These are phyloP conservation scores for Chlamydomonas incerta DNA, from an alignment of 139 green algal genomes.

Conservation along the genomic window DNA sequence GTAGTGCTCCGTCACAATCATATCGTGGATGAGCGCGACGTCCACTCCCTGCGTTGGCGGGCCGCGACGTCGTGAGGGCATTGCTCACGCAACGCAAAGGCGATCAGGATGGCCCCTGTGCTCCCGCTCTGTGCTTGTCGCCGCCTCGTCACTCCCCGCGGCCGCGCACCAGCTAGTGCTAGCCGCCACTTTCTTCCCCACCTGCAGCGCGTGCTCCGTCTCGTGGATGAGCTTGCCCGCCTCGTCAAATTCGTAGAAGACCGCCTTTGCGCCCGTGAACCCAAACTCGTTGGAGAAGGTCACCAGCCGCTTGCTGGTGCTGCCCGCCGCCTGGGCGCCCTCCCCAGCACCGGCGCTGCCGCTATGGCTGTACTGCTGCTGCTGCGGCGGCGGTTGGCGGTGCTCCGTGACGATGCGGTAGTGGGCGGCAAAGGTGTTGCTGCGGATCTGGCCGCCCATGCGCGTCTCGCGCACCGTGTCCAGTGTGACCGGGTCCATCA, in stretches of 20 bases:
- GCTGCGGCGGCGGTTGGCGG: not conserved
- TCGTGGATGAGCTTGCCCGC: conserved; percentile 10
- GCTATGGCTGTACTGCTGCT: not conserved
- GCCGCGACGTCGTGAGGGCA: too few relatives aligned
- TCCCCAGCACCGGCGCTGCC: too few relatives aligned
- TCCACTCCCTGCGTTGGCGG: conserved; percentile 35
- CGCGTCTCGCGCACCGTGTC: conserved; percentile 55
- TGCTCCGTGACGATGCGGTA: conserved; percentile 52
- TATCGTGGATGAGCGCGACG: conserved; percentile 69
- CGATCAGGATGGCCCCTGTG: too few relatives aligned
- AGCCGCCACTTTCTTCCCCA: not conserved
- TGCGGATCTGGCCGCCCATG: conserved; percentile 56
- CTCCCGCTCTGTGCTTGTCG: too few relatives aligned
- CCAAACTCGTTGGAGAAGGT: conserved; percentile 35
- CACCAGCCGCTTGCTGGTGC: conserved; percentile 16
- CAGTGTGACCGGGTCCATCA: conserved; percentile 55
- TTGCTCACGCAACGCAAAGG: too few relatives aligned
- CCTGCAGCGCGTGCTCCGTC: conserved; percentile 23
- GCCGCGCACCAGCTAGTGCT: too few relatives aligned
- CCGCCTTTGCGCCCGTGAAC: conserved; percentile 6
- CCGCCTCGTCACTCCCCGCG: too few relatives aligned
- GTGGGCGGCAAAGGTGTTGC: conserved; percentile 55
- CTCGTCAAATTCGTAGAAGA: conserved; percentile 56
- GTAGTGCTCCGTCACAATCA: conserved; percentile 67
- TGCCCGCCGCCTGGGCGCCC: too few relatives aligned